Evolutionary conservation across 768 basidiomycete species (phyloP).

Genomic region (Exsudoporus frostii): DNA sequence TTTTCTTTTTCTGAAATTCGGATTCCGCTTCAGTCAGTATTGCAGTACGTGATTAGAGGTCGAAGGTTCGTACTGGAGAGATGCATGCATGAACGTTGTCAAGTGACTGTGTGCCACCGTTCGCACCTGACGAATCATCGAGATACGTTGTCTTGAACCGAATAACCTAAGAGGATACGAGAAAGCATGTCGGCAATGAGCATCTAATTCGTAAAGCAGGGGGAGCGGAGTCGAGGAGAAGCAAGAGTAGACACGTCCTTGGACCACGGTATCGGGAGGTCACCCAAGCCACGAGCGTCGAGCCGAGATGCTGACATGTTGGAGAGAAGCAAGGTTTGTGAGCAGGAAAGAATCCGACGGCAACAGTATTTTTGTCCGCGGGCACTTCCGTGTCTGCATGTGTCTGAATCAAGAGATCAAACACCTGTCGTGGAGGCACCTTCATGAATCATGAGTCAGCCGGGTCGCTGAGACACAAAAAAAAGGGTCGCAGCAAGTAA

Average conservation of each 20-base stretch:
- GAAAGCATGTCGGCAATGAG: background rate
- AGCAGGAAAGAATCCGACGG: background rate
- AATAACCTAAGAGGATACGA: background rate
- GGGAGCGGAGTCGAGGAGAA: background rate
- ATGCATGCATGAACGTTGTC: background rate
- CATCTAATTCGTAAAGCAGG: background rate
- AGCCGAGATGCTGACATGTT: background rate
- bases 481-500: constrained; percentile 1
- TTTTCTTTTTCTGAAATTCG: background rate
- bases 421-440: constrained; percentile 1
- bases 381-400: constrained; percentile 15
- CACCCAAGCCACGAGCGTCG: background rate
- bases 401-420: constrained; percentile 8
- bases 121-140: background rate
- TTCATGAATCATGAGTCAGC: constrained; percentile 18
- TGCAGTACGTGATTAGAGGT: background rate
- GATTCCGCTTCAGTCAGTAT: background rate
- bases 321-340: background rate
- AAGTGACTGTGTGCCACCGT: background rate
- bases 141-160: background rate
- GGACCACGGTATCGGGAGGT: background rate
- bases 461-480: background rate
- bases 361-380: constrained; percentile 1
- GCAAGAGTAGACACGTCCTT: too few relatives aligned
- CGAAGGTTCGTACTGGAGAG: background rate